phyloP scores from a whole-genome alignment of 2,329 filamentous ascomycete genomes.

The Claviceps spartinae region DNA sequence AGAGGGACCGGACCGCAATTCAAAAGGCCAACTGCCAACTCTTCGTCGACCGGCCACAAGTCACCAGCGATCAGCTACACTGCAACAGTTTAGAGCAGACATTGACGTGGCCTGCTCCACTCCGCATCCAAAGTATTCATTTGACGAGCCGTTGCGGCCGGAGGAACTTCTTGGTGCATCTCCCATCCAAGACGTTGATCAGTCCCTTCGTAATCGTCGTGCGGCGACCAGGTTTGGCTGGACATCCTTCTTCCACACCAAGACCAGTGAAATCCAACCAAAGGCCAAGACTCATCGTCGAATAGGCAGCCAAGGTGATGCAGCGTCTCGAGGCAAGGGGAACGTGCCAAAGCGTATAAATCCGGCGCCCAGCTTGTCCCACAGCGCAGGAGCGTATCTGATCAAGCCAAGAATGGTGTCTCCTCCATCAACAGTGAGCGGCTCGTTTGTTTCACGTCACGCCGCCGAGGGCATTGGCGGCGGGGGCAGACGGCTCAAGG shows the following conservation, averaged over 20 bases:
- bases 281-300: constrained; percentile 11
- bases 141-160: constrained; percentile 21
- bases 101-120: constrained; percentile 13
- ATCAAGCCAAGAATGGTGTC: constrained; percentile 25
- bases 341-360: constrained; percentile 16
- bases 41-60: constrained; percentile 65
- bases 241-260: constrained; percentile 45
- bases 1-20: constrained; percentile 30
- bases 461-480: constrained; percentile 12
- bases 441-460: constrained; percentile 12
- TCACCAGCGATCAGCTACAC: constrained; percentile 60
- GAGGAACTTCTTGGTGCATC: constrained; percentile 17
- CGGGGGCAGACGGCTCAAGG: constrained; percentile 5
- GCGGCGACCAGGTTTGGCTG: constrained; percentile 19
- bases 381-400: constrained; percentile 17
- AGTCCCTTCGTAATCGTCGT: constrained; percentile 4
- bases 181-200: constrained; percentile 11
- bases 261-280: constrained; percentile 16
- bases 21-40: constrained; percentile 48
- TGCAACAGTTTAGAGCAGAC: constrained; percentile 38
- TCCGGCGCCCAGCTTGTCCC: constrained; percentile 10
- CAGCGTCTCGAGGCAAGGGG: constrained; percentile 13
- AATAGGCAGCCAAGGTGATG: constrained; percentile 11
- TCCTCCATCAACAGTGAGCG: constrained; percentile 10
- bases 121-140: constrained; percentile 19